Evolutionary conservation across 768 basidiomycete species (phyloP), one percentile per base, ranked within the genome.

Genomic region (Hericium coralloides): DNA sequence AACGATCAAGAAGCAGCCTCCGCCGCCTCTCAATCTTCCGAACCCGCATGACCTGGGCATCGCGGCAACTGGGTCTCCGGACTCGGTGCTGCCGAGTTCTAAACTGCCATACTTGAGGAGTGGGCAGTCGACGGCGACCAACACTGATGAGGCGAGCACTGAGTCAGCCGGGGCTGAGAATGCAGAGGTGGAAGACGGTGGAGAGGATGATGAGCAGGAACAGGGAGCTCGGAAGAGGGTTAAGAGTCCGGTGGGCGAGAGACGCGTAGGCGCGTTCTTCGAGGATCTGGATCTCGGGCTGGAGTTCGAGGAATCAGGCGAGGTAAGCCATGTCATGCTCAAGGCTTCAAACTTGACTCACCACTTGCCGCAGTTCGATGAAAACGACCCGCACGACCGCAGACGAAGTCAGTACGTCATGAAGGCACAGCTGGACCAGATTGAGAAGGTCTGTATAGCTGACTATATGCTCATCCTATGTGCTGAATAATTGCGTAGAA

Each of bases 391-490:
- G 47, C 76, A 89, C 64, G 89, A 89, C 69, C 79, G 80, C 58
- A 78, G 88, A 43, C 80, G 79, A 65, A 91, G 88, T 67, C 89
- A 91, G 62, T 78, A 82, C 61, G 70, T 85, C 45, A 82, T 92
- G 83, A 82, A 76, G 62, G 82, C 84, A 17, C 80, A 86, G 66
- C 71, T 92, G 22, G 90, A 92, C 65, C 85, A 87, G 68, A 86
- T 92, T 49, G 89, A 92, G 66, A 79, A 78, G 76, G 88, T 78
- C 49, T 31, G 62, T 75, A 7, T 64, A 43, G 61, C 18, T 41
- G 52, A 8, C 22, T 25, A 39, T 41, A 45, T 49, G 58, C 43
- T 4, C 53, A 26, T 14, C 8, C 7, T 9, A 4, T 15, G 2
- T 15, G 8, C 14, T 43, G 20, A 43, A 17, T 23, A 43, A 26